Conservation (phyloP, 1,284 basidiomycete genomes). For the Golubevia sp. region DNA sequence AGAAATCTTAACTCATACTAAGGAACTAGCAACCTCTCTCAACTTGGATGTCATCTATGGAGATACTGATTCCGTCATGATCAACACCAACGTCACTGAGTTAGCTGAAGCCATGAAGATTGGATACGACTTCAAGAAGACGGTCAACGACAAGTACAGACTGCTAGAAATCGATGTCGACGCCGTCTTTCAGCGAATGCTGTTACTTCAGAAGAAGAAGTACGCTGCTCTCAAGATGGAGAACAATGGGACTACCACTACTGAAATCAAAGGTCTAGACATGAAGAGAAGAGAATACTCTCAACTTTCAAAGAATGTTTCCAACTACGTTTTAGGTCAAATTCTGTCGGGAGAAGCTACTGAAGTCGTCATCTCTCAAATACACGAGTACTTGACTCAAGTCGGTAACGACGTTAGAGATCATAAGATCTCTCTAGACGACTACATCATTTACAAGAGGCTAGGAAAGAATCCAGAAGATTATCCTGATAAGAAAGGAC, state of each 20-base stretch:
- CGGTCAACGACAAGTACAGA: conserved; percentile 92
- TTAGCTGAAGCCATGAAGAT: conserved; percentile 87
- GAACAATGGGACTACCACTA: conserved; percentile 31
- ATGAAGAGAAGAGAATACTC: conserved; percentile 99
- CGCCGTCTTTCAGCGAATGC: conserved; percentile 86
- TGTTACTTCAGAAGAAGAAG: conserved; percentile 98
- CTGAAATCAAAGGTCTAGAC: conserved; percentile 93
- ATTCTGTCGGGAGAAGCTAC: conserved; percentile 89
- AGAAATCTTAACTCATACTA: conserved; percentile 91
- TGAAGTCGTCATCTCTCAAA: conserved; percentile 84
- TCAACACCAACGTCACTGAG: conserved; percentile 91
- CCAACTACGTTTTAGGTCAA: conserved; percentile 82
- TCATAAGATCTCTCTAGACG: conserved; percentile 80
- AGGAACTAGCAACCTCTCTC: conserved; percentile 87
- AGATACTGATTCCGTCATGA: conserved; percentile 98
- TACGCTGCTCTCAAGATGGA: conserved; percentile 90
- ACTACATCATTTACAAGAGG: conserved; percentile 78
- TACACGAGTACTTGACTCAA: conserved; percentile 85
- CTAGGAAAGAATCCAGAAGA: conserved; percentile 66
- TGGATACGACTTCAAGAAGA: conserved; percentile 88
- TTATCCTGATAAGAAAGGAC: conserved; percentile 91
- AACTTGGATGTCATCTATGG: conserved; percentile 95
- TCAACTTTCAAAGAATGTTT: conserved; percentile 85
- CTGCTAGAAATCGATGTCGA: conserved; percentile 97
- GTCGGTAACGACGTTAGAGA: conserved; percentile 77